Evolutionary conservation across 148 eudicot genomes (phyloP), one percentile per base, ranked within the genome.

Genomic region (Rhododendron ferrugineum): DNA sequence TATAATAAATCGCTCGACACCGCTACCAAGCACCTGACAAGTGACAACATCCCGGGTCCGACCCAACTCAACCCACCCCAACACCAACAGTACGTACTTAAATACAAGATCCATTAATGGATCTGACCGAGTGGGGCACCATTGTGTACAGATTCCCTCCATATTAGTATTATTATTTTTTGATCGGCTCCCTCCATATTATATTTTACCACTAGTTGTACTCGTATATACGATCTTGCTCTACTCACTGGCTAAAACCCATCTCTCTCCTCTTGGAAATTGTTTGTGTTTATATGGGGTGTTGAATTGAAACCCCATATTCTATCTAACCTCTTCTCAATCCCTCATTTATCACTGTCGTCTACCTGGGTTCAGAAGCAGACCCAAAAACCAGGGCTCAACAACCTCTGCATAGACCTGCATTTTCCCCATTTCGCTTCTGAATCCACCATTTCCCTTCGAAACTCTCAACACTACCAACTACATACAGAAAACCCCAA

Each of bases 351-450:
- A n/a, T 80, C 44, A 16, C 26, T 80, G 82, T 28, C 64, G 11
- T 50, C 82, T 28, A 79, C 62, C 82, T 28, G 82, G 36, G 73
- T 66, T 26, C 73, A 66, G 73, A 66, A 6, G 66, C 66, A 80
- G 40, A 28, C 54, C 42, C 75, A 0, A 70, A 32, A 70, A 32
- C 20, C 75, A 32, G 75, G 75, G 75, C 37, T 32, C 37, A 30
- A 64, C 26, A 20, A 16, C 22, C 26, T 18, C 64, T 18, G 13
- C 26, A 23, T 11, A 77, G 30, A 52, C 50, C 80, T 78, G 49
- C 56, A n/a, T 78, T 49, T 23, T 11, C 80, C 79, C 30, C 54
- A 23, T 42, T 74, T 2, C 78, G 9, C 78, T 36, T 74, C 47
- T 37, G 47, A 34, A 81, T 81, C 46, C 47, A 30, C 49, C 70